A percentile compares a stretch with the other conserved stretches of the same genome.
phyloP scores from a whole-genome alignment of 2,329 filamentous ascomycete species.

The Setomelanomma holmii region DNA sequence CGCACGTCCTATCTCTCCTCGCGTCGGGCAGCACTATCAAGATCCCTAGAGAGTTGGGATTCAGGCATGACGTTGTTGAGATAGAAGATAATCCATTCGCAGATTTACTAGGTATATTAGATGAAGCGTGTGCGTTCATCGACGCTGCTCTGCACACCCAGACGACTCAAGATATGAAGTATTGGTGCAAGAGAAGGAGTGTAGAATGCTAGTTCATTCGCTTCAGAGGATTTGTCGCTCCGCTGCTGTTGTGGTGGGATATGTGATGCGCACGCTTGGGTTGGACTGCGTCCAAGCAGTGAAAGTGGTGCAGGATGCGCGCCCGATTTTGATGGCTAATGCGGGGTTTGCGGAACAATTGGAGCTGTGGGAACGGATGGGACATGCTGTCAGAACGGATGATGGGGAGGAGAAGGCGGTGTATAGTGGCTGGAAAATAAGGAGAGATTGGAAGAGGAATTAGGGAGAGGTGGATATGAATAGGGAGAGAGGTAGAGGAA shows the following conservation, averaged over 20 bases:
- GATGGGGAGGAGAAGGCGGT: background rate
- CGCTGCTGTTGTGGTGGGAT: conserved; percentile 16
- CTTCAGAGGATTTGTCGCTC: conserved; percentile 19
- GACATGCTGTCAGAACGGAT: background rate
- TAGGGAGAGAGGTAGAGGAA: background rate
- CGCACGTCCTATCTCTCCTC: conserved; percentile 15
- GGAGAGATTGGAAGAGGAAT: background rate
- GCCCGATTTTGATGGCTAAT: conserved; percentile 12
- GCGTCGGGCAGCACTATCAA: background rate
- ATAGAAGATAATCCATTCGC: conserved; percentile 20
- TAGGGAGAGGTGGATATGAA: background rate
- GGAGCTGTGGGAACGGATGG: conserved; percentile 13
- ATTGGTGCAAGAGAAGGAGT: background rate
- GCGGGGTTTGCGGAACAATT: conserved; percentile 23
- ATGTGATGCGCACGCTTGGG: conserved; percentile 14
- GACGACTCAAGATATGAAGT: background rate
- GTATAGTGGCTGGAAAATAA: background rate
- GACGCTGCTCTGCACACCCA: conserved; percentile 3
- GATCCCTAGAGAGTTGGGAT: background rate
- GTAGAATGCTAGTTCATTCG: conserved; percentile 22
- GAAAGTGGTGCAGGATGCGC: conserved; percentile 1
- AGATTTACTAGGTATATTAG: conserved; percentile 13
- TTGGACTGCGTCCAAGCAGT: conserved; percentile 14
- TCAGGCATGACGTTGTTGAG: conserved; percentile 9
- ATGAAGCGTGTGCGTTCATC: conserved; percentile 14